phyloP scores from a whole-genome alignment of 495 filamentous ascomycete genomes.

The Xylaria telfairii region DNA sequence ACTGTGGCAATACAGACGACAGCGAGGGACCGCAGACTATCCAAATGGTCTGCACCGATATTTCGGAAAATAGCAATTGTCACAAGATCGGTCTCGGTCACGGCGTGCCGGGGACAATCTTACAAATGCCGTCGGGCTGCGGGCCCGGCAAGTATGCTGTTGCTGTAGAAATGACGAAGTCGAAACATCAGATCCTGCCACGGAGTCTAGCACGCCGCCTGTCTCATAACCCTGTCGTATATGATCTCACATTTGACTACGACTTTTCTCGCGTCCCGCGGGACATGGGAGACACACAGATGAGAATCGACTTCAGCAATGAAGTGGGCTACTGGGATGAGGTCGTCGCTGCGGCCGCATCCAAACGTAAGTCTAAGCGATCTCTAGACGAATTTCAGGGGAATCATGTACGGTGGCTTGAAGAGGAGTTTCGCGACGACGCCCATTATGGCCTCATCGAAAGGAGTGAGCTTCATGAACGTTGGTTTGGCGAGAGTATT shows the following conservation, averaged over 20 bases:
- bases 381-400: background rate
- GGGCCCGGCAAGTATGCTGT: conserved; percentile 49
- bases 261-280: conserved; percentile 42
- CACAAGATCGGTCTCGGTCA: conserved; percentile 16
- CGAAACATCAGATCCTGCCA: conserved; percentile 31
- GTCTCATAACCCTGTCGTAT: conserved; percentile 23
- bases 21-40: conserved; percentile 34
- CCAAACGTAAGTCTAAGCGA: conserved; percentile 33
- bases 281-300: conserved; percentile 36
- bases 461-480: conserved; percentile 36
- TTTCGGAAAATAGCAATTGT: background rate
- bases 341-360: conserved; percentile 31
- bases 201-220: background rate
- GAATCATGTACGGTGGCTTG: conserved; percentile 43
- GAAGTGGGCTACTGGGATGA: conserved; percentile 44
- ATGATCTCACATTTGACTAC: conserved; percentile 46
- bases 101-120: conserved; percentile 31
- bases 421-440: conserved; percentile 47
- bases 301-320: conserved; percentile 49
- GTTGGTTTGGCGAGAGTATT: conserved; percentile 36
- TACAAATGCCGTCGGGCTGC: conserved; percentile 46
- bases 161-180: conserved; percentile 32
- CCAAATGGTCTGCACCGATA: conserved; percentile 35
- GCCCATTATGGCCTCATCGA: conserved; percentile 28
- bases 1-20: conserved; percentile 18